A percentile compares a stretch with the other conserved stretches of the same genome.
Evolutionary conservation across 139 green algal genomes (phyloP).

Genomic region (Tetraselmis striata): DNA sequence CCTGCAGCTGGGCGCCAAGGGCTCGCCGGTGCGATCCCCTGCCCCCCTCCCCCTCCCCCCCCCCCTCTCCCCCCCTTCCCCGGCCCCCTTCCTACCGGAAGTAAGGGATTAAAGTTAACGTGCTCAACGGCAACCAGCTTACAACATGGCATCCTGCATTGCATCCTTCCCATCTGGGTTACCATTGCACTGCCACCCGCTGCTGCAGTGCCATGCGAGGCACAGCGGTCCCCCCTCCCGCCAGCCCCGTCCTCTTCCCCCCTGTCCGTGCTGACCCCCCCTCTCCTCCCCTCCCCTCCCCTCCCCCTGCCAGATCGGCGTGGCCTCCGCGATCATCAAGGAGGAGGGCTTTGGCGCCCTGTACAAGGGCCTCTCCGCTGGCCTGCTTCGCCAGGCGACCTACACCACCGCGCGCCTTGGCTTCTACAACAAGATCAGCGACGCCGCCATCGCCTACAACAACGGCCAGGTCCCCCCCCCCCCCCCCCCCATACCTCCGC

Average conservation of each 20-base stretch:
- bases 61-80: neutral
- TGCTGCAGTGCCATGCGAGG: too few relatives aligned
- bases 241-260: too few relatives aligned
- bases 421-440: slow-evolving; percentile 74
- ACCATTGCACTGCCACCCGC: too few relatives aligned
- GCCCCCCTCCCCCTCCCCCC: neutral
- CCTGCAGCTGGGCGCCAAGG: slow-evolving; percentile 88
- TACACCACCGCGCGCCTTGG: slow-evolving; percentile 98
- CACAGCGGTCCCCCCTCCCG: too few relatives aligned
- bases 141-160: too few relatives aligned
- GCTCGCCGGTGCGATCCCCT: slow-evolving; percentile 54
- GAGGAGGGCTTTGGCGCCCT: slow-evolving; percentile 64
- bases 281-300: neutral
- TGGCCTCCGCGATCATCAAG: slow-evolving; percentile 28
- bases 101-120: too few relatives aligned
- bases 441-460: slow-evolving; percentile 24
- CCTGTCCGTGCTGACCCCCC: neutral
- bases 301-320: slow-evolving; percentile 2
- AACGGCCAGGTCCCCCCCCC: slow-evolving; percentile 17
- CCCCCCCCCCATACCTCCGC: too few relatives aligned
- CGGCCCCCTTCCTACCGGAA: neutral
- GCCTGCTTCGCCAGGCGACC: slow-evolving; percentile 92
- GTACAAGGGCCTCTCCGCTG: slow-evolving; percentile 92
- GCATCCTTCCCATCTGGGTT: too few relatives aligned
- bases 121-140: too few relatives aligned